phyloP scores from a whole-genome alignment of 129 eudicot genomes.

The Centaurea solstitialis region DNA sequence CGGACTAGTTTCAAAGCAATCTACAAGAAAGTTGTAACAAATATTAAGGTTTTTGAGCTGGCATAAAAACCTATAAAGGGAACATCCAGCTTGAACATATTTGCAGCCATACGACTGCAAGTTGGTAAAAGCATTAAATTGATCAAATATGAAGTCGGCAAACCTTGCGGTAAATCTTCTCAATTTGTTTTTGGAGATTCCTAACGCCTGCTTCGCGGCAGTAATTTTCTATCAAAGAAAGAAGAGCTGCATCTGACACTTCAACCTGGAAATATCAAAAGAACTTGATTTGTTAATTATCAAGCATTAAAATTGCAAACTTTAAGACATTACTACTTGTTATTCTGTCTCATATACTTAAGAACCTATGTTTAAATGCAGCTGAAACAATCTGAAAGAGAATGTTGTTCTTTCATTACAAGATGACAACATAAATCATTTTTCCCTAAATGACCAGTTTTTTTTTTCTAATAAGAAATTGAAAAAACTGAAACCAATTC shows the following conservation, averaged over 20 bases:
- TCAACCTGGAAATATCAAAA: constrained; percentile 64
- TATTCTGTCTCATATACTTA: not conserved
- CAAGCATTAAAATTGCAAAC: not conserved
- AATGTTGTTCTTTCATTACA: not conserved
- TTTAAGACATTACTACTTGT: not conserved
- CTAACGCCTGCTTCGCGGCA: constrained; percentile 99
- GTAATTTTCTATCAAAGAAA: constrained; percentile 90
- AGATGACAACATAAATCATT: not conserved
- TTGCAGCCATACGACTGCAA: not conserved
- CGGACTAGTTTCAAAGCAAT: constrained; percentile 88
- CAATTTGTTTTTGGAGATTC: constrained; percentile 96
- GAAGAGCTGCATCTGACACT: constrained; percentile 88
- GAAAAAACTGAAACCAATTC: not conserved
- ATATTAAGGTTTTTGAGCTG: not conserved
- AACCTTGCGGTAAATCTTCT: constrained; percentile 97
- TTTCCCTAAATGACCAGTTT: not conserved
- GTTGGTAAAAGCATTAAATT: not conserved
- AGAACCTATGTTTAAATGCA: not conserved
- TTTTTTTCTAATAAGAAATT: not conserved
- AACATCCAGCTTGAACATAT: not conserved
- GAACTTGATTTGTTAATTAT: not conserved
- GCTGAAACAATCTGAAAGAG: not conserved
- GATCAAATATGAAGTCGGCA: constrained; percentile 10
- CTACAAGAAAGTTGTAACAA: constrained; percentile 35
- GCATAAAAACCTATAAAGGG: not conserved